Conservation (phyloP, 1,284 basidiomycete genomes). For the Apiotrichum gamsii region DNA sequence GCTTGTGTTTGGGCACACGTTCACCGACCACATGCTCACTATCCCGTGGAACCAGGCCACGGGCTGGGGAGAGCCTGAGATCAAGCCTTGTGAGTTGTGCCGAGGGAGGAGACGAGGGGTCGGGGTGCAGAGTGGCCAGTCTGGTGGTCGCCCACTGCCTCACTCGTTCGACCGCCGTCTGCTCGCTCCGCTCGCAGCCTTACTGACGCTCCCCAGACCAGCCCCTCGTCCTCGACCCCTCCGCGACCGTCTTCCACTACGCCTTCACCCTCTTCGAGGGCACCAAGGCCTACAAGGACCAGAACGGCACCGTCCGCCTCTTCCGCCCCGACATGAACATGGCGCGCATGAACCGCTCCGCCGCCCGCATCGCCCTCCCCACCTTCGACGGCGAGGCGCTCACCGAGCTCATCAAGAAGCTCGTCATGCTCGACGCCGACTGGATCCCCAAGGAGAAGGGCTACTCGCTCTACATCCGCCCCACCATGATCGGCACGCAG, state of each 20-base stretch:
- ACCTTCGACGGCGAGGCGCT: slow-evolving; percentile 75
- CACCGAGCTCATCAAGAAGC: slow-evolving; percentile 78
- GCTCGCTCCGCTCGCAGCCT: too few relatives aligned
- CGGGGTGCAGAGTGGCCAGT: too few relatives aligned
- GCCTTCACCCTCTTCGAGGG: slow-evolving; percentile 79
- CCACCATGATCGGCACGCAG: slow-evolving; percentile 77
- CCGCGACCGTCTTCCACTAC: slow-evolving; percentile 87
- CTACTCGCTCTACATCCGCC: slow-evolving; percentile 81
- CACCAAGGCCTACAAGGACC: slow-evolving; percentile 87
- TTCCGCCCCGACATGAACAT: slow-evolving; percentile 99
- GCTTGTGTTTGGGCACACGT: slow-evolving; percentile 53
- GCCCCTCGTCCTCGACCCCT: slow-evolving; percentile 70
- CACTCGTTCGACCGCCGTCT: too few relatives aligned
- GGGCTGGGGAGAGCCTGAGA: slow-evolving; percentile 80
- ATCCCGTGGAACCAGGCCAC: slow-evolving; percentile 66
- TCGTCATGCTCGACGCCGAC: slow-evolving; percentile 76
- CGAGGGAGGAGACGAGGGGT: too few relatives aligned
- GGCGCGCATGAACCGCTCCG: slow-evolving; percentile 55
- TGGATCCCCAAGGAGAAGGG: slow-evolving; percentile 90
- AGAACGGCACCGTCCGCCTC: slow-evolving; percentile 70
- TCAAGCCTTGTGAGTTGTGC: slow-evolving; percentile 72
- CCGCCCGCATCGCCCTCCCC: slow-evolving; percentile 48
- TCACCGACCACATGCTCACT: slow-evolving; percentile 87
- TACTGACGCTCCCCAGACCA: slow-evolving; percentile 60
- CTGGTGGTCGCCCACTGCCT: too few relatives aligned